Base-by-base conservation (phyloP, 2,329 filamentous ascomycete genomes). In the Fusarium haematococcum region DNA sequence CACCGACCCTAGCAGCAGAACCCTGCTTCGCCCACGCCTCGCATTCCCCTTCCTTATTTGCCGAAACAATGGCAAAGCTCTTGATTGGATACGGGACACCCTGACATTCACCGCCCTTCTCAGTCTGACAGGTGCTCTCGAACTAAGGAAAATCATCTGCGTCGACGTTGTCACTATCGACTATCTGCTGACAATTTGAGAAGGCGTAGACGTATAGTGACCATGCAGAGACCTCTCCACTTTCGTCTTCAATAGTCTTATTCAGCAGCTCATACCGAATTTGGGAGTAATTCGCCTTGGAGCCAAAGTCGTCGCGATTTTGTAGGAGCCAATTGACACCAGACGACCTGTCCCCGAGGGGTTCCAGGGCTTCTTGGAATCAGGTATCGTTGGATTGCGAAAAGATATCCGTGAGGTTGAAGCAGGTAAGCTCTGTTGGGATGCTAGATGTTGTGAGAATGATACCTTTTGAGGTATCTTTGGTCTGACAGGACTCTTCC, bases 21-120 rank as follows among this genome's bases (percentile, higher is more conserved):
- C 32, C 52, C 14, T 61, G 58, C 58, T 45, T 61, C 27, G 37
- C 58, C 58, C 58, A 61, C 41, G 58, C 30, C 25, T 61, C 30
- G 4, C 58, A 43, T 33, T 33, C 4, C 25, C 30, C 41, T 45
- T 18, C 30, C 25, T 16, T 20, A 23, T 45, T 41, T 43, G 37
- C 20, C 18, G 58, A 41, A 32, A 30, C 35, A 32, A 61, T 61
- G 25, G 35, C 37, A 45, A 61, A 61, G 20, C 58, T 61, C 37
- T 61, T 61, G 11, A 30, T 61, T 6, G 58, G 37, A 16, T 41
- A 27, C 23, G 37, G 37, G 30, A 61, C 58, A 20, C n/a, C 37
- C 14, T 61, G 25, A 13, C 58, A 61, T 61, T 61, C 37, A 10
- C 58, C 35, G 7, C 37, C 58, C 10, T 43, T 27, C 23, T 45